A percentile compares a stretch with the other conserved stretches of the same genome.
Conservation (phyloP, 164 flowering plant genomes). For the Saururus chinensis region DNA sequence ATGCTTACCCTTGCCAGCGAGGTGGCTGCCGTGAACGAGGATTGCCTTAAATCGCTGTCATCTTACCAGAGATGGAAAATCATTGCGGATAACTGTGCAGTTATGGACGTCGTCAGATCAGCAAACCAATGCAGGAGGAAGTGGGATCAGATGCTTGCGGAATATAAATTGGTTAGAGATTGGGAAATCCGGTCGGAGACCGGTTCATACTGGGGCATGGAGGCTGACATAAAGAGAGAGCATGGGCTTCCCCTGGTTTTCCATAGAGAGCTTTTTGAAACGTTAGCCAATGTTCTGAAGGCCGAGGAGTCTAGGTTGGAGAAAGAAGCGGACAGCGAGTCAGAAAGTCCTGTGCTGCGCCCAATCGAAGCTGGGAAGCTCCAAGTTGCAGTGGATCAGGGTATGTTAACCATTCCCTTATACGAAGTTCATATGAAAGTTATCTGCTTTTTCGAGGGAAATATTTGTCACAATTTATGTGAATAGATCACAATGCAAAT, state of each 20-base stretch:
- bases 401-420: conserved; percentile 6
- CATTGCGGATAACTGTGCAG: conserved; percentile 38
- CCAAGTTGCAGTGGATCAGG: conserved; percentile 3
- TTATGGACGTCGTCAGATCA: conserved; percentile 25
- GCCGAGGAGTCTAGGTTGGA: conserved; percentile 18
- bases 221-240: conserved; percentile 20
- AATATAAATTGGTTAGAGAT: conserved; percentile 31
- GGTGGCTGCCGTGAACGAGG: conserved; percentile 38
- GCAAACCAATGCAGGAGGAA: conserved; percentile 44
- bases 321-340: conserved; percentile 30
- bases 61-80: conserved; percentile 57
- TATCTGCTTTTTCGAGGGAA: too few relatives aligned
- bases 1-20: conserved; percentile 42
- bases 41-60: conserved; percentile 33
- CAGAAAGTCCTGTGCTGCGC: conserved; percentile 15
- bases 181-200: conserved; percentile 22
- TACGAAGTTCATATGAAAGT: too few relatives aligned
- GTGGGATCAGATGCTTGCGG: conserved; percentile 45
- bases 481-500: too few relatives aligned
- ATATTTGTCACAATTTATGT: too few relatives aligned
- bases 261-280: conserved; percentile 32
- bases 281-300: conserved; percentile 21
- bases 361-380: conserved; percentile 9
- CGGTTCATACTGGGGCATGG: conserved; percentile 36
- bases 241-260: conserved; percentile 32